Evolutionary conservation across 345 rosid genomes (phyloP).

Genomic region (Arabidopsis suecica): DNA sequence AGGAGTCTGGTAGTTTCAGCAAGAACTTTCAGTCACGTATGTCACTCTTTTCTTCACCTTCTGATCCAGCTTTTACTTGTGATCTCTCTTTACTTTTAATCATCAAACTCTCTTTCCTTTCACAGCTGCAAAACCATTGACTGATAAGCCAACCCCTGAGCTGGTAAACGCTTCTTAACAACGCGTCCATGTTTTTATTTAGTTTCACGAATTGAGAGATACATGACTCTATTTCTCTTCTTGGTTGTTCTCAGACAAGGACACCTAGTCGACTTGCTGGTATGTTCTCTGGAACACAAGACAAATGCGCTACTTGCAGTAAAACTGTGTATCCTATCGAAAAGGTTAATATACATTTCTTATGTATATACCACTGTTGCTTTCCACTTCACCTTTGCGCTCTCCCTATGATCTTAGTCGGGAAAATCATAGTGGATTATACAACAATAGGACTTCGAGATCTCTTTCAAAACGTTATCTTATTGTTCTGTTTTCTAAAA

Average conservation of each 20-base stretch:
- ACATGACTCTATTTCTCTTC: slow-evolving; percentile 27
- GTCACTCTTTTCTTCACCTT: slow-evolving; percentile 36
- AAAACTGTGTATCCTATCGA: slow-evolving; percentile 98
- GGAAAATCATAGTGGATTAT: background rate
- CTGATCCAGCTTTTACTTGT: slow-evolving; percentile 13
- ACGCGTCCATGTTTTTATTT: slow-evolving; percentile 20
- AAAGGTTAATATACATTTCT: slow-evolving; percentile 60
- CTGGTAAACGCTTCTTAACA: slow-evolving; percentile 61
- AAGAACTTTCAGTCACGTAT: slow-evolving; percentile 95
- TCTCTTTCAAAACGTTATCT: background rate
- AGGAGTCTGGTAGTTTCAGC: slow-evolving; percentile 88
- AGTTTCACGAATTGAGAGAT: slow-evolving; percentile 11
- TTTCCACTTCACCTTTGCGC: background rate
- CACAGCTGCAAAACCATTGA: slow-evolving; percentile 86
- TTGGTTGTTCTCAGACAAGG: slow-evolving; percentile 69
- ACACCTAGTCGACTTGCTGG: slow-evolving; percentile 95
- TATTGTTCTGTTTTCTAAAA: background rate
- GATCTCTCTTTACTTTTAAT: slow-evolving; percentile 38
- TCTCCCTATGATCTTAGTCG: background rate
- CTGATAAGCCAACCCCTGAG: slow-evolving; percentile 85
- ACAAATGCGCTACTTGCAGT: slow-evolving; percentile 93
- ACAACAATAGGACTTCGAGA: too few relatives aligned
- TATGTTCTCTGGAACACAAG: slow-evolving; percentile 98
- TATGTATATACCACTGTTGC: background rate
- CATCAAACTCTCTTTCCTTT: slow-evolving; percentile 45